Evolutionary conservation across 2,329 filamentous ascomycete genomes (phyloP).

Genomic region (Penicillium fuscoglaucum): DNA sequence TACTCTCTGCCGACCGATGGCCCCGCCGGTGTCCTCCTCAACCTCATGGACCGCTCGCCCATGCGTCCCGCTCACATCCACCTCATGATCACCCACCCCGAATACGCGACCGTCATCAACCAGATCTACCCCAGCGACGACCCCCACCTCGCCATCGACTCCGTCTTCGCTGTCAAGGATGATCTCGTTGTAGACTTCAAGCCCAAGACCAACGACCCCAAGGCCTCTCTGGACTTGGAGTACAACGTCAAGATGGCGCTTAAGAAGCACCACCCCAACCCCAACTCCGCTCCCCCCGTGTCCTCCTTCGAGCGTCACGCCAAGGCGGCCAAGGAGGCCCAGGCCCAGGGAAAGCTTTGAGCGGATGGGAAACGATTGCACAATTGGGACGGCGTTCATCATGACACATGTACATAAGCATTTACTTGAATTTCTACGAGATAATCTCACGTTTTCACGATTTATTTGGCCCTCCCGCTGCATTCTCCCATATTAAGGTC

Average conservation of each 20-base stretch:
- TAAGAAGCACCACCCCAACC: conserved; percentile 43
- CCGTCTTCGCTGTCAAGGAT: conserved; percentile 63
- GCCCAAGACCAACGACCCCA: conserved; percentile 51
- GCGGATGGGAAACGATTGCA: conserved; percentile 4
- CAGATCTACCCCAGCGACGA: conserved; percentile 62
- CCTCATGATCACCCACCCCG: conserved; percentile 56
- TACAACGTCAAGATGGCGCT: conserved; percentile 62
- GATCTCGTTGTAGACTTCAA: conserved; percentile 60
- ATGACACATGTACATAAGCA: conserved; percentile 12
- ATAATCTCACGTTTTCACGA: conserved; percentile 5
- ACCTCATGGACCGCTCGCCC: conserved; percentile 57
- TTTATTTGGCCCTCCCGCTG: background rate
- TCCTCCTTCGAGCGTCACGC: conserved; percentile 41
- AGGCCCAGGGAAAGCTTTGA: conserved; percentile 17
- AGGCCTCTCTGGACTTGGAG: conserved; percentile 60
- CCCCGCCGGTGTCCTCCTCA: conserved; percentile 55
- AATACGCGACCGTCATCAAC: conserved; percentile 58
- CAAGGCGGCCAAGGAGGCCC: conserved; percentile 27
- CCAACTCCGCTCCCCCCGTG: conserved; percentile 40
- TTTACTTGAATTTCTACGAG: conserved; percentile 8
- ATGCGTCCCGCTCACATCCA: conserved; percentile 65
- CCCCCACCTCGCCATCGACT: conserved; percentile 58
- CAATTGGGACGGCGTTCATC: conserved; percentile 7
- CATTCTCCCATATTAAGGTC: background rate
- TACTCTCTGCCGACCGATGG: conserved; percentile 70